Evolutionary conservation across 805 yeast genomes (phyloP), one percentile per base, ranked within the genome.

Genomic region (Candida insectalens): DNA sequence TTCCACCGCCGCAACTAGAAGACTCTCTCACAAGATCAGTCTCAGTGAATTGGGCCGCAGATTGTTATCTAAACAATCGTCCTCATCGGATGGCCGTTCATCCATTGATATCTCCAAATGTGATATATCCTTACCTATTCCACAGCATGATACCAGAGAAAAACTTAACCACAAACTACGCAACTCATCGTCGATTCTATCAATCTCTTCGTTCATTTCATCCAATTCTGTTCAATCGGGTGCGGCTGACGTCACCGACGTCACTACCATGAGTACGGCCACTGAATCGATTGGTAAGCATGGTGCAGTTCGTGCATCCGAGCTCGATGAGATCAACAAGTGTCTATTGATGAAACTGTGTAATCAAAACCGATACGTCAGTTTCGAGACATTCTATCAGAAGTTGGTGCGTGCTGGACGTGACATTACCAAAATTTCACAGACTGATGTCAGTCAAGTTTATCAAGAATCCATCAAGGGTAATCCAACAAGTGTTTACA

Each of bases 121-220:
- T 6, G 61, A 59, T 55, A 76, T 77, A 12, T 75, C 83, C 4
- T 52, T 72, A 36, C 84, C 83, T 1, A 62, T 69, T 4, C 76
- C 79, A 5, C 72, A 69, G 36, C 69, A 67, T 25, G 65, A 63
- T 9, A 68, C 81, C 12, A 61, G 74, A 23, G 74, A 67, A 39
- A 75, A 73, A 40, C 57, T 77, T 34, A 63, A 66, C 41, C 62
- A 64, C 37, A 77, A 71, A 43, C 53, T 77, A 30, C 63, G 64
- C 42, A 71, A 69, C 36, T 66, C 72, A 19, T 56, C 69, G 2
- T 69, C 77, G 4, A 49, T 71, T 29, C 46, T 70, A 19, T 63
- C 72, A 9, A 56, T 69, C 25, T 59, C 59, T 4, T 51, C 58
- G 2, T 43, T 46, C 33, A 36, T 39, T 6, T 43, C 51, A 3